phyloP scores from a whole-genome alignment of 495 filamentous ascomycete genomes.

The Monascus purpureus region DNA sequence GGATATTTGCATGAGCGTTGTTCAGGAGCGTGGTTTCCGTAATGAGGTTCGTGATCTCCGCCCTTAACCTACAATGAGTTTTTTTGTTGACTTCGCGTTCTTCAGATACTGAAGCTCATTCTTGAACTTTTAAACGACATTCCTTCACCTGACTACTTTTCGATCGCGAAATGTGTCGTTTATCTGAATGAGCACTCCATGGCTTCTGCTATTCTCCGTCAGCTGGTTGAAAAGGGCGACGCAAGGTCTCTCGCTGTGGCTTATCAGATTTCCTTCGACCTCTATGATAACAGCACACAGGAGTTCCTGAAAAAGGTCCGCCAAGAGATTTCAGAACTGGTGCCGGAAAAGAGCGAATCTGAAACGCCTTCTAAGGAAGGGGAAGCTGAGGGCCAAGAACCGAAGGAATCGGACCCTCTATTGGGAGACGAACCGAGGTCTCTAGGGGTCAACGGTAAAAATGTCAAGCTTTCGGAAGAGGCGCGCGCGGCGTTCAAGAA shows the following conservation, averaged over 20 bases:
- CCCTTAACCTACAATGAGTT: neutral
- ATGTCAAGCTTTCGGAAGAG: conserved; percentile 24
- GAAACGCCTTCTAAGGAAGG: conserved; percentile 21
- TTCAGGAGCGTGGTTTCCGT: conserved; percentile 82
- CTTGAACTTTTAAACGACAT: conserved; percentile 81
- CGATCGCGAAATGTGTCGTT: conserved; percentile 95
- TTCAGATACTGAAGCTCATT: conserved; percentile 70
- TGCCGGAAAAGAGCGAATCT: conserved; percentile 31
- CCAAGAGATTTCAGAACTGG: conserved; percentile 56
- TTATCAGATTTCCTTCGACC: conserved; percentile 95
- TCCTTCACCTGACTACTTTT: conserved; percentile 86
- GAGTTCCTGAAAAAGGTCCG: conserved; percentile 89
- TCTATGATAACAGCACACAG: conserved; percentile 96
- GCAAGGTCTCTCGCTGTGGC: conserved; percentile 65
- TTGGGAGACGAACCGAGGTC: conserved; percentile 31
- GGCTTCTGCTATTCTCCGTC: conserved; percentile 74
- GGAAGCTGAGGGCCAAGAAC: conserved; percentile 33
- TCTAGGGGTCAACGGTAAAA: conserved; percentile 30
- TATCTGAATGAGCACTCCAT: conserved; percentile 86
- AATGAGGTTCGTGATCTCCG: conserved; percentile 43
- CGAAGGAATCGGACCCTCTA: conserved; percentile 40
- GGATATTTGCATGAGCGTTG: conserved; percentile 92
- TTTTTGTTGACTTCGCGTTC: too few species aligned
- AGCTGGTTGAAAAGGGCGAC: conserved; percentile 71
- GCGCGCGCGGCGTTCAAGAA: conserved; percentile 53